Base-by-base conservation (phyloP, 352 stramenopile genomes). In the Plasmopara halstedii region DNA sequence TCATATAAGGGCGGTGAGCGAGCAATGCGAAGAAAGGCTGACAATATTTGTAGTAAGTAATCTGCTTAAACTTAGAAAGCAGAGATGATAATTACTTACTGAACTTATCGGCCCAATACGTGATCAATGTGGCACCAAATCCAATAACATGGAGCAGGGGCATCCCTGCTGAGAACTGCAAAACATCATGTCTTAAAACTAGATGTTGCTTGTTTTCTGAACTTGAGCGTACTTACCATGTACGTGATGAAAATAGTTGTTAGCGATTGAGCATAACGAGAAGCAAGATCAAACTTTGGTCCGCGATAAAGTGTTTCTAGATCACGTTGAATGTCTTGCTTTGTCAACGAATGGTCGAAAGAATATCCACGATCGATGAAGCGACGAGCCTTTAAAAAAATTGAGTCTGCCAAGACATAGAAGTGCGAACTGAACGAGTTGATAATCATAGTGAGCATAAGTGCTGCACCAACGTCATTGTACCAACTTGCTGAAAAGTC, bases 21-120 rank as follows among this genome's bases (percentile, higher is more conserved):
- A 18, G 73, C 67, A 26, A 88, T 77, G 1, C 77, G 80, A 43
- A 91, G 63, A 47, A 91, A 91, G 17, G 52, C 60, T 69, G 29
- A 14, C 17, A 40, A 32, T 17, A 13, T 21, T 27, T 11, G 20
- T 32, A 11, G 35, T 46, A 25, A 53, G 36, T 45, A 2, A 18
- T 3, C 17, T 14, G 18, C 1, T 29, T 1, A 41, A 8, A 27
- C 25, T 10, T 29, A 4, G 25, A 29, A 10, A 36, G 26, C 32
- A 7, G 3, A 5, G 3, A 15, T 26, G 14, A 34, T 2, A 4
- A 6, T 39, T 9, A 29, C 29, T 50, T 72, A 91, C 79, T 91
- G 65, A 88, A 85, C 68, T 91, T 91, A 57, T 91, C 80, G 5
- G 80, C 76, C 80, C 80, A 91, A 52, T 87, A 91, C 14, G 77